Evolutionary conservation across 805 yeast genomes (phyloP), one percentile per base, ranked within the genome.

Genomic region (Blastobotrys mokoenaii): DNA sequence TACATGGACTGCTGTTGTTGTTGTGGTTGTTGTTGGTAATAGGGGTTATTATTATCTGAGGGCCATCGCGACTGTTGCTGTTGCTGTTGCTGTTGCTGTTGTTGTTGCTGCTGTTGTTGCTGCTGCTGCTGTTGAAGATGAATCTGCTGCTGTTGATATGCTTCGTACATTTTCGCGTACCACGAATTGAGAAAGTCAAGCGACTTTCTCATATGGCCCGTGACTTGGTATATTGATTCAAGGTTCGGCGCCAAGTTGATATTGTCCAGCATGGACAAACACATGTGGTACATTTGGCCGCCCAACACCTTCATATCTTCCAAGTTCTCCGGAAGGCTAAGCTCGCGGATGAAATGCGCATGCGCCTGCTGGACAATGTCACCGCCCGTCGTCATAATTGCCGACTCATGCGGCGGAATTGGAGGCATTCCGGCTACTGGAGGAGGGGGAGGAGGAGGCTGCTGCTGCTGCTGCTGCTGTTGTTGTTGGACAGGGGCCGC

Each of bases 51-150:
- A 33, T 4, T 33, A 14, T 14, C 36, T 9, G 17, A 7, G 9
- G 17, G 17, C 36, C 17, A 14, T 33, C 15, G 17, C 7, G n/a
- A 12, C 9, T 32, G 44, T 14, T 27, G 44, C 17, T 16, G 17
- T 33, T 33, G 36, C 17, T 33, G 36, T 14, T 33, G 36, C 36
- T 33, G 36, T 14, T 33, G 17, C 15, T 33, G 36, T 12, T 46
- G 46, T 8, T 30, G 37, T 25, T 46, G 51, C 33, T 35, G 40
- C 20, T 37, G 45, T 10, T 16, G 38, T n/a, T 39, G 49, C 40
- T 38, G 27, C 27, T 22, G 27, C 8, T 22, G 27, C 8, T 22
- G 27, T 22, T 22, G 27, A 22, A 22, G 27, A 22, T 22, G 27
- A 4, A 22, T 22, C 27, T 22, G 27, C 27, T 22, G 27, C 8